Evolutionary conservation across 192 early-diverging fungal species (phyloP), one percentile per base, ranked within the genome.

Genomic region (Phlyctochytrium planicorne): DNA sequence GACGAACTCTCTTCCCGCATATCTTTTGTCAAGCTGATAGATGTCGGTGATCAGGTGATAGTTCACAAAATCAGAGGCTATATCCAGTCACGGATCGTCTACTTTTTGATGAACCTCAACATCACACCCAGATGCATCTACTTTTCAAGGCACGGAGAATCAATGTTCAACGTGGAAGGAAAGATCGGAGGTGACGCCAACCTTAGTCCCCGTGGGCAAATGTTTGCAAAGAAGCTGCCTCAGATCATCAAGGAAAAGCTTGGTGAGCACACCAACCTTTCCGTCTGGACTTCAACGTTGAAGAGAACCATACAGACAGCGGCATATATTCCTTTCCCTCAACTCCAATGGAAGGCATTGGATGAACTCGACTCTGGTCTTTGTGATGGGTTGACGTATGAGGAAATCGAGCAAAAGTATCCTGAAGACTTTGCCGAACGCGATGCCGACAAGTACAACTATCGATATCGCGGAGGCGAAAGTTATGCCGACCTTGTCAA

Each of bases 61-160:
- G 92, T 98, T 72, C 94, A 98, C 77, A 90, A 92, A 72, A 93
- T 98, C 65, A 85, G 90, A 53, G 95, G 96, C 60, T 98, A 97
- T 75, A 82, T 99, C 34, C 91, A 98, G 78, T 94, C 93, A 60
- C 84, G 96, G 35, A 94, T 99, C 63, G 95, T 98, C 20, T 98
- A 98, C 80, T 98, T 95, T 76, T 76, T 99, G 70, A 98, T 98
- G 96, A 99, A 99, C 75, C 84, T 99, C 36, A 96, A 99, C 79
- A 97, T 94, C 67, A 88, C 90, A 2, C 94, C 98, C 30, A 87
- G 93, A 62, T 91, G 87, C 68, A 93, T 98, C 61, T 94, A 95
- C 78, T 72, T 96, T 96, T 70, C 80, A 62, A 73, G 80, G 3
- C 77, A 82, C 70, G 98, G 98, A 67, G 98, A 99, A 75, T 93